These are phyloP conservation scores for Trametes pubescens DNA, from an alignment of 1,284 basidiomycete species.

Conservation along the genomic window DNA sequence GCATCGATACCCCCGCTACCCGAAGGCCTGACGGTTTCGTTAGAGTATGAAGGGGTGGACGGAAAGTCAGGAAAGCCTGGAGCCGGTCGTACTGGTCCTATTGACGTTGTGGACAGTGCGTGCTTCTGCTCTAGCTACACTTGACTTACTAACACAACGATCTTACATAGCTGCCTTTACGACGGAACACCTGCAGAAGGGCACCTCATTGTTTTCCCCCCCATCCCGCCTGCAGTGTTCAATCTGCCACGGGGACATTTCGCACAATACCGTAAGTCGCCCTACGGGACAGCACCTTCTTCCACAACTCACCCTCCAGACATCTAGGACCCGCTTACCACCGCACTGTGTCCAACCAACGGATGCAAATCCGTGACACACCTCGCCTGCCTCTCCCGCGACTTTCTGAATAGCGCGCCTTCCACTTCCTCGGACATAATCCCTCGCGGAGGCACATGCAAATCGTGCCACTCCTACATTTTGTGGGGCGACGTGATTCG, in stretches of 20 bases:
- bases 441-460: constrained; percentile 70
- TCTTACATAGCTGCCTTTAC: constrained; percentile 51
- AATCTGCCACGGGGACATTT: constrained; percentile 59
- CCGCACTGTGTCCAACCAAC: constrained; percentile 58
- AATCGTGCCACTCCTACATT: constrained; percentile 58
- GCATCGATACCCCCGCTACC: constrained; percentile 50
- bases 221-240: constrained; percentile 52
- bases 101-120: constrained; percentile 73
- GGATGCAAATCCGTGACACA: constrained; percentile 68
- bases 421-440: constrained; percentile 49
- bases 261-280: constrained; percentile 53
- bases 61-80: constrained; percentile 62
- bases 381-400: constrained; percentile 69
- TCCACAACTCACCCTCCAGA: neutral
- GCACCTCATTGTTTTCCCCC: constrained; percentile 50
- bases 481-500: constrained; percentile 82
- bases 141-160: neutral
- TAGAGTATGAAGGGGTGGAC: constrained; percentile 79
- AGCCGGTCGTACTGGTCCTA: constrained; percentile 60
- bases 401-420: constrained; percentile 53
- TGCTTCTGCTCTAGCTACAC: neutral
- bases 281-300: neutral
- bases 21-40: constrained; percentile 54
- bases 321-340: constrained; percentile 63
- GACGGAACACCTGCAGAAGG: constrained; percentile 61